Evolutionary conservation across 208 protist species (phyloP), one percentile per base, ranked within the genome.

Genomic region (Wallacemonas collosoma): DNA sequence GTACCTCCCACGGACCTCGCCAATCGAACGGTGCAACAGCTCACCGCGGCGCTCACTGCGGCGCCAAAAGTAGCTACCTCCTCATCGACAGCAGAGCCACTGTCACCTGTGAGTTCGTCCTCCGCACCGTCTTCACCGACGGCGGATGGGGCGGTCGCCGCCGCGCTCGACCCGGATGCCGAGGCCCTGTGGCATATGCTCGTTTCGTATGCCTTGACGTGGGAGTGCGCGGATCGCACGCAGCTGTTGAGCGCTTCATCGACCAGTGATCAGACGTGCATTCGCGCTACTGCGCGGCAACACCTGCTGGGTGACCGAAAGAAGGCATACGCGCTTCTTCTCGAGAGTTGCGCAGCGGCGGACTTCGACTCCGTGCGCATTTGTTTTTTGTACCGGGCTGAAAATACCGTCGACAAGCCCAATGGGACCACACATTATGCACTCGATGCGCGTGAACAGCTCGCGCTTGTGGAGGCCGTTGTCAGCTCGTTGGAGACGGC

Each of bases 241-340:
- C 58, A 71, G 68, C 62, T 75, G 8, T 66, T 94, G 4, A 50
- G 62, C 65, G 84, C 81, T 5, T 73, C 80, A 9, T 56, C 72
- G 7, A 14, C 47, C n/a, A 77, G 60, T 11, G 69, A 76, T n/a
- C 60, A 82, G 68, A 36, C 74, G 26, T 55, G 67, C 50, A 67
- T 92, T 14, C 70, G 82, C 69, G 76, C 81, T 15, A 76, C 71
- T 3, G 73, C 91, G 60, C 65, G 75, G 45, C 51, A 79, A 7
- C 81, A 92, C 75, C 70, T 89, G 48, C 71, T 93, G 79, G 78
- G 75, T 40, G 80, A 92, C 71, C 79, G 81, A 0, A 50, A 41
- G 35, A 75, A 80, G 48, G 45, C 84, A 3, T 68, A 79, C 14
- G 65, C 60, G n/a, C 36, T 89, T 7, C 80, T 95, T 8, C 60